Conservation (phyloP, 768 basidiomycete species). For the Mycena amicta region DNA sequence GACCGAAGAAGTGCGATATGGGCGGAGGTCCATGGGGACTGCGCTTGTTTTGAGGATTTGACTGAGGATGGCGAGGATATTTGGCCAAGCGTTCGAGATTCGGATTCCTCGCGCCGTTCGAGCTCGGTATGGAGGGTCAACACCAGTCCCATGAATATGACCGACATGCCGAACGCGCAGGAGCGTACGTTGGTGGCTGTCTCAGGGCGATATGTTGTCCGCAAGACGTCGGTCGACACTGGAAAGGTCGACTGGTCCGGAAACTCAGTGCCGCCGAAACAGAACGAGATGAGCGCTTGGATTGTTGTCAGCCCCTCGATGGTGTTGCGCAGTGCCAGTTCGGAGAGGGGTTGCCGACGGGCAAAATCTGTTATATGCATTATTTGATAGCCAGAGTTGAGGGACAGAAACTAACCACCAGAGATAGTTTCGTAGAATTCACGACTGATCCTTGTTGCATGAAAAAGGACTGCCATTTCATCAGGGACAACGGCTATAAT, state of each 20-base stretch:
- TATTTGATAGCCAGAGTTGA: no score
- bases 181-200: neutral
- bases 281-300: neutral
- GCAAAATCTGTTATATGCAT: neutral
- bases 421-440: neutral
- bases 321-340: neutral
- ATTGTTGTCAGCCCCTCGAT: neutral
- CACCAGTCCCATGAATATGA: neutral
- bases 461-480: neutral
- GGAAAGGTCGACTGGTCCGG: neutral
- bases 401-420: neutral
- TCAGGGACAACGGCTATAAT: no score
- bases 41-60: neutral
- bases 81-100: neutral
- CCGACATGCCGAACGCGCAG: neutral
- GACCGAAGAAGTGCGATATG: neutral
- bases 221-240: neutral
- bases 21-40: neutral
- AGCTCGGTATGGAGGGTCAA: neutral
- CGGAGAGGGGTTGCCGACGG: neutral
- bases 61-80: neutral
- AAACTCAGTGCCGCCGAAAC: neutral
- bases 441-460: neutral
- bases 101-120: neutral
- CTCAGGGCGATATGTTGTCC: neutral